Base-by-base conservation (phyloP, 192 early-diverging fungal species). In the Backusella liffmaniae region DNA sequence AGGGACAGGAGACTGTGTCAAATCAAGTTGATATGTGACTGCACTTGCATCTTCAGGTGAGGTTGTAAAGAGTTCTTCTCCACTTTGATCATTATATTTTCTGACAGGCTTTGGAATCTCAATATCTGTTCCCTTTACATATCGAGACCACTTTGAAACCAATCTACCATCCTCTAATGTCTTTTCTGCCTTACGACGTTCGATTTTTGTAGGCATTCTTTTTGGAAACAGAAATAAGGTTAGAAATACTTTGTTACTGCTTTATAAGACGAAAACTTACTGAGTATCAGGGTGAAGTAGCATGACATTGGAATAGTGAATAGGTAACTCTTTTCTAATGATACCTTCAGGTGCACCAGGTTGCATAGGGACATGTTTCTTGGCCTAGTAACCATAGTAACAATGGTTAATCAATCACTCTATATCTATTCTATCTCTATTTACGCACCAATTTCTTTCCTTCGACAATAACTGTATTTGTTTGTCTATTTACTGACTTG, bases 271-370 rank as follows among this genome's bases (percentile, higher is more conserved):
- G 9, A 56, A 71, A 62, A 73, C 79, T 66, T 81, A 86, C 84
- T 81, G 73, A 13, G 83, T 82, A 56, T 84, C 79, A 36, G 85
- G 85, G 66, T 86, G 76, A 37, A 84, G 59, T 21, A 84, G 79
- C 79, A 82, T 79, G 39, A 86, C 80, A 75, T 86, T 86, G 18
- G 85, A 84, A 46, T 84, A 46, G 74, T 86, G 85, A 72, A 86
- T 86, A 44, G 85, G 75, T 74, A 71, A 72, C 53, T 82, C 72
- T 71, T 75, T 76, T 73, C 79, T 53, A 69, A 80, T 73, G 30
- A 77, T 80, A 59, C 82, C 82, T 32, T 83, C 78, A 51, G 82
- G 82, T 12, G 78, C 82, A 23, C 66, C 70, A 9, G 75, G 78
- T 49, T 80, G 82, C 42, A 74, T 77, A 49, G 78, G 76, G 10